These are phyloP conservation scores for Tubosaeta sp. DNA, from an alignment of 768 basidiomycete species.

Conservation along the genomic window DNA sequence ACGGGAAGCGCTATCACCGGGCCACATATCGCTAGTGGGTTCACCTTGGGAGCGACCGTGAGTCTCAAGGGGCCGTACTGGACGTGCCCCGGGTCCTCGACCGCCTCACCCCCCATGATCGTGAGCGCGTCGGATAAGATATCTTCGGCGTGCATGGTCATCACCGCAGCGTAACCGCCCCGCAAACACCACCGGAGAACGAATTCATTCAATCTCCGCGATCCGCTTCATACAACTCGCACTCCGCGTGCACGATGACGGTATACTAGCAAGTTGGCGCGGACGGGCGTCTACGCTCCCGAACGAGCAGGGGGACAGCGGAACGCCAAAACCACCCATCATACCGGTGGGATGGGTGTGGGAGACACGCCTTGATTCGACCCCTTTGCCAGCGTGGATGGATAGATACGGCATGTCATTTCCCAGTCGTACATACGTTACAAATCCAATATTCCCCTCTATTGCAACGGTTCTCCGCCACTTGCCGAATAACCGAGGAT, in stretches of 20 bases:
- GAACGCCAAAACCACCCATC: not conserved
- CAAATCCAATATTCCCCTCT: not conserved
- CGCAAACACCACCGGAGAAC: not conserved
- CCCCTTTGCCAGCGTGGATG: not conserved
- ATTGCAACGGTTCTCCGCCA: not conserved
- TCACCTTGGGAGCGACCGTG: conserved; percentile 57
- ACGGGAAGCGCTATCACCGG: not conserved
- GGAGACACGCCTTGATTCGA: not conserved
- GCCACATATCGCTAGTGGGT: not conserved
- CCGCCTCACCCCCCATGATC: conserved; percentile 45
- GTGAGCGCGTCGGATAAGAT: conserved; percentile 50
- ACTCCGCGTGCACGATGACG: conserved; percentile 13
- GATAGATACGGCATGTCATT: not conserved
- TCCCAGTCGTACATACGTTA: not conserved
- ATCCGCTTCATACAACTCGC: not conserved
- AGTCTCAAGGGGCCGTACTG: conserved; percentile 51
- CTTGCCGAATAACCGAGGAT: not conserved
- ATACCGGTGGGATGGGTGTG: not conserved
- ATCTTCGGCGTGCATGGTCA: conserved; percentile 36
- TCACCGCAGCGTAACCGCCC: not conserved
- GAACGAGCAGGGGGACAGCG: not conserved
- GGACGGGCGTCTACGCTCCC: not conserved
- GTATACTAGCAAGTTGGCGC: not conserved
- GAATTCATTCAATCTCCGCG: conserved; percentile 23
- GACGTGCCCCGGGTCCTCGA: conserved; percentile 42